Conservation (phyloP, 371 early-diverging fungal species). For the Smittium culicis region DNA sequence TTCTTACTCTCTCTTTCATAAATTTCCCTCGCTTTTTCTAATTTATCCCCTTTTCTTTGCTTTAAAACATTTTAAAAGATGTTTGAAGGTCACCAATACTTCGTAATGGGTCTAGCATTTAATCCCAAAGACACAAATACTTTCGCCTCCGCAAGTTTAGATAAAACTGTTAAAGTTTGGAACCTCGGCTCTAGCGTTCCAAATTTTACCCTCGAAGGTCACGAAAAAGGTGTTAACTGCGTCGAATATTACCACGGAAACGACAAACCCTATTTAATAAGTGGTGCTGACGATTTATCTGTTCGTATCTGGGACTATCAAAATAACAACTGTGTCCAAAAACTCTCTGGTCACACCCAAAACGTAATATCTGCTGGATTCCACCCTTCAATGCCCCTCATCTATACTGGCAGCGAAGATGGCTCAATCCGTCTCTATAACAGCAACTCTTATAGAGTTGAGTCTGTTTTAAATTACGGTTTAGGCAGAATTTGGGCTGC, state of each 20-base stretch:
- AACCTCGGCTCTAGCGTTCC: constrained; percentile 72
- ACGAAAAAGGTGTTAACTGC: constrained; percentile 87
- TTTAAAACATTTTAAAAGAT: constrained; percentile 32
- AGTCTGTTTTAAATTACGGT: constrained; percentile 90
- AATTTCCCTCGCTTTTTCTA: not conserved
- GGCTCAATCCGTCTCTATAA: constrained; percentile 96
- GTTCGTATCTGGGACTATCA: constrained; percentile 99
- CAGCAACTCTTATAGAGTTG: constrained; percentile 87
- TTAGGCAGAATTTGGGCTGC: constrained; percentile 93
- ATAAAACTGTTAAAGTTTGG: constrained; percentile 73
- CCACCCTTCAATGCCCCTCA: constrained; percentile 95
- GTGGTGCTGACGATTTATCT: constrained; percentile 79
- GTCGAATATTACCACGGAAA: constrained; percentile 90
- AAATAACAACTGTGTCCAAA: constrained; percentile 94
- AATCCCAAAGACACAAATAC: constrained; percentile 96
- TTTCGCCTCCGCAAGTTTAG: constrained; percentile 88
- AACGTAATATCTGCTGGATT: constrained; percentile 91
- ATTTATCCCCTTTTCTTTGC: not conserved
- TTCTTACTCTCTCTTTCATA: too few species aligned
- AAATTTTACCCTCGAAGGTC: constrained; percentile 89
- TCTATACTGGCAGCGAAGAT: constrained; percentile 94
- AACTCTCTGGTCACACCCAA: constrained; percentile 94
- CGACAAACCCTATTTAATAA: constrained; percentile 88
- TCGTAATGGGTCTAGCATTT: constrained; percentile 93
- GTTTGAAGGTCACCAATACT: constrained; percentile 97